A percentile compares a stretch with the other conserved stretches of the same genome.
These are phyloP conservation scores for Austroboletus novae-zelandiae DNA, from an alignment of 1,284 basidiomycete genomes.

Conservation along the genomic window DNA sequence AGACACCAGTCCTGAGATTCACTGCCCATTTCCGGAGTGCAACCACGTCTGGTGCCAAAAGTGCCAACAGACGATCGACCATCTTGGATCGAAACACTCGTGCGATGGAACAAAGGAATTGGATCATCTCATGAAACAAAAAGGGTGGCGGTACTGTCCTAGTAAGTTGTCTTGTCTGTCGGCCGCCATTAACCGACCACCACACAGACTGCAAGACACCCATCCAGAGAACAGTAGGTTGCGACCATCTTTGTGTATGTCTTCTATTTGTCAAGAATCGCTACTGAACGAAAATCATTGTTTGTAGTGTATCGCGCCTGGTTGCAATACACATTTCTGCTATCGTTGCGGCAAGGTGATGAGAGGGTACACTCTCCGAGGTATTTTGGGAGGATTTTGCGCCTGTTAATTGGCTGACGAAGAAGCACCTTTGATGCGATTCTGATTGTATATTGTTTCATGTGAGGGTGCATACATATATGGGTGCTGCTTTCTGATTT, in stretches of 20 bases:
- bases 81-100: slow-evolving; percentile 43
- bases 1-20: slow-evolving; percentile 35
- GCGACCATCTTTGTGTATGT: slow-evolving; percentile 65
- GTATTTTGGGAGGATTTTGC: neutral
- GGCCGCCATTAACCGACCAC: neutral
- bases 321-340: neutral
- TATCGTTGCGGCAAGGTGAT: neutral
- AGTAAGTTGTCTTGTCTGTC: slow-evolving; percentile 33
- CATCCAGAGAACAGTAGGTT: slow-evolving; percentile 54
- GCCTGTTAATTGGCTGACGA: neutral
- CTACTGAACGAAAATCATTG: neutral
- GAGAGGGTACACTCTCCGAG: neutral
- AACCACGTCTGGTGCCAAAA: slow-evolving; percentile 51
- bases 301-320: neutral
- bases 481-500: too few relatives aligned
- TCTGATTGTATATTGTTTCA: too few relatives aligned
- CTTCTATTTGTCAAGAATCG: neutral
- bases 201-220: slow-evolving; percentile 55
- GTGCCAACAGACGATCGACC: slow-evolving; percentile 45
- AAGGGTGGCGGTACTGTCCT: slow-evolving; percentile 59
- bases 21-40: slow-evolving; percentile 47
- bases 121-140: slow-evolving; percentile 47
- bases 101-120: slow-evolving; percentile 57
- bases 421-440: neutral
- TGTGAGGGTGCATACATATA: too few relatives aligned